Evolutionary conservation across 2,329 filamentous ascomycete species (phyloP), one percentile per base, ranked within the genome.

Genomic region (Alternaria angustiovoidea): DNA sequence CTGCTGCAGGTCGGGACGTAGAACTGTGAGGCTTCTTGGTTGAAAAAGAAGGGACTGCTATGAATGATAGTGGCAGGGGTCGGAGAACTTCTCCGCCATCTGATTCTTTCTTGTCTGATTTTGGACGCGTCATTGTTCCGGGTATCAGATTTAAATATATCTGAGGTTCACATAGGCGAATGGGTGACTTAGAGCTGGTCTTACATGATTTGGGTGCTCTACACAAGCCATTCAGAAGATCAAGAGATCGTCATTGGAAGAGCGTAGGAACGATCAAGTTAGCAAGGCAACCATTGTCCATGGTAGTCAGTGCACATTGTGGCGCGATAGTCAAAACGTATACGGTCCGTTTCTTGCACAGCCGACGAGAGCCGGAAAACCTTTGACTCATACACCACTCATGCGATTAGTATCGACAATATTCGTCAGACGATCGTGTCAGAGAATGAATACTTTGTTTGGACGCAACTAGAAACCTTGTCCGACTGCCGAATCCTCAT

Each of bases 121-220:
- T 12, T 16, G n/a, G n/a, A 16, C 8, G 46, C 46, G 7, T 22
- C 30, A 22, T 48, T 22, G 4, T 34, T 24, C 7, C 30, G n/a
- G 14, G 5, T 16, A 1, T 24, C 18, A 9, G 2, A 0, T 5
- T 48, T 5, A 2, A 1, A n/a, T 6, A 22, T 1, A n/a, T n/a
- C 16, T 11, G 7, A 18, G 6, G 1, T 4, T 24, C 11, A 1
- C 6, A 7, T 7, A 12, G 12, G 2, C 14, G 1, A 24, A 2
- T 5, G 12, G 2, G 34, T 8, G 11, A 14, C n/a, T 20, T 7
- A 1, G 30, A 47, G n/a, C 32, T 16, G 5, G 0, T 7, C 6
- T 34, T 2, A 14, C 14, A 36, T 16, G 7, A 3, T 2, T 6
- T 12, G 14, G 0, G 1, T 1, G 12, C 14, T 16, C 4, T 6